A percentile compares a stretch with the other conserved stretches of the same genome.
Conservation (phyloP, 192 early-diverging fungal genomes). For the Coemansia sp. region DNA sequence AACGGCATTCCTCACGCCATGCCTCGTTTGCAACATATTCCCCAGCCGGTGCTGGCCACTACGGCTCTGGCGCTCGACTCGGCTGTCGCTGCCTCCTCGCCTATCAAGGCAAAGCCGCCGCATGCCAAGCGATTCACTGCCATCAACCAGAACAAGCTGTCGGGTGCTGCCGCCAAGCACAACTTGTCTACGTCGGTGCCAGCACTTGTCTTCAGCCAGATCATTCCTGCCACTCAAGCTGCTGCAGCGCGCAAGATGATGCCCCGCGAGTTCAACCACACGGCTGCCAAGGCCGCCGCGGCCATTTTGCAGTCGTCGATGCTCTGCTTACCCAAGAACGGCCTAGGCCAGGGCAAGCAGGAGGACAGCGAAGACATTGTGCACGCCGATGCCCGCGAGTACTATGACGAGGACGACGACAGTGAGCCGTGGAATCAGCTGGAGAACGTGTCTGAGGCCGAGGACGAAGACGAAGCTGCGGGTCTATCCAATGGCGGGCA, state of each 20-base stretch:
- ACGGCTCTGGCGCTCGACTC: constrained; percentile 32
- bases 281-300: constrained; percentile 49
- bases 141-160: constrained; percentile 8
- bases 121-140: constrained; percentile 29
- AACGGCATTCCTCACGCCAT: constrained; percentile 2
- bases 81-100: constrained; percentile 9
- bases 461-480: constrained; percentile 29
- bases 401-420: not conserved
- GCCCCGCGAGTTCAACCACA: constrained; percentile 56
- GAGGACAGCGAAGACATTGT: constrained; percentile 22
- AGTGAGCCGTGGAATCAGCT: constrained; percentile 31
- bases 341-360: constrained; percentile 51
- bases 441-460: constrained; percentile 44
- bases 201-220: constrained; percentile 56
- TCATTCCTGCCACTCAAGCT: constrained; percentile 55
- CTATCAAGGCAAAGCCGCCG: constrained; percentile 25
- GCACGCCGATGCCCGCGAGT: not conserved
- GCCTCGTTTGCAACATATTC: constrained; percentile 18
- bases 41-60: constrained; percentile 21
- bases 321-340: constrained; percentile 53
- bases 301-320: constrained; percentile 56
- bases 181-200: constrained; percentile 55
- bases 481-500: not conserved
- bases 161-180: constrained; percentile 14
- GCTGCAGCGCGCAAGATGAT: constrained; percentile 58